Evolutionary conservation across 2,329 filamentous ascomycete species (phyloP).

Genomic region (Fusarium sp.): DNA sequence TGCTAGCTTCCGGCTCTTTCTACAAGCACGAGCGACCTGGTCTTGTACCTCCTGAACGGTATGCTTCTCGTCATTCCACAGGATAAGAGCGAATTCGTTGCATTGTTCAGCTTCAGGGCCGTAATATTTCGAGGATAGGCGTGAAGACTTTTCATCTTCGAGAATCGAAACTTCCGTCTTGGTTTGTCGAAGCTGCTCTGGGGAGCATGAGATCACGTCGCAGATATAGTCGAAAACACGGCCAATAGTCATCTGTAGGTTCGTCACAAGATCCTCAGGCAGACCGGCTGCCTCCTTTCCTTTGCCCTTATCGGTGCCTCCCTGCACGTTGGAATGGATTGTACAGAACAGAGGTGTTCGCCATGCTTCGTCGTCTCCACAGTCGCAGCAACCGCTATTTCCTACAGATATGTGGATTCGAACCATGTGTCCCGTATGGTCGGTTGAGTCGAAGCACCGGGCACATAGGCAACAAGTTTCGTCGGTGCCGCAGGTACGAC

Average conservation of each 20-base stretch:
- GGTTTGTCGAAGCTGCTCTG: constrained; percentile 88
- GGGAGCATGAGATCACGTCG: constrained; percentile 97
- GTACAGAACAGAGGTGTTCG: constrained; percentile 88
- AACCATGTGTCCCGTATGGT: constrained; percentile 93
- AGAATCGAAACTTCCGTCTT: constrained; percentile 87
- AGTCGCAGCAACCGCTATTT: constrained; percentile 97
- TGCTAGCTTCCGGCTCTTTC: constrained; percentile 76
- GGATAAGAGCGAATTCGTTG: constrained; percentile 81
- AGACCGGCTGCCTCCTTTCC: constrained; percentile 69
- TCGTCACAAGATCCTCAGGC: constrained; percentile 80
- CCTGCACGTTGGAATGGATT: constrained; percentile 80
- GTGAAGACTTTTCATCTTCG: constrained; percentile 83
- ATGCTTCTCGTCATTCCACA: constrained; percentile 99
- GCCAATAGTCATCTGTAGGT: constrained; percentile 87
- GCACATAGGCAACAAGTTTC: constrained; percentile 96
- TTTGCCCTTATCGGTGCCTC: constrained; percentile 71
- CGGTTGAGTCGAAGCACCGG: constrained; percentile 93
- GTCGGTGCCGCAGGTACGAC: constrained; percentile 93
- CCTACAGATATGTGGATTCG: constrained; percentile 88
- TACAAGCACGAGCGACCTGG: constrained; percentile 91
- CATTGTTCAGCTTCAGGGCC: constrained; percentile 66
- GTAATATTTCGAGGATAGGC: constrained; percentile 77
- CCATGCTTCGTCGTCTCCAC: constrained; percentile 96
- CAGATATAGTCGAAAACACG: constrained; percentile 93
- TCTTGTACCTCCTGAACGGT: constrained; percentile 91